phyloP scores from a whole-genome alignment of 495 filamentous ascomycete species.

The Hyaloscypha variabilis region DNA sequence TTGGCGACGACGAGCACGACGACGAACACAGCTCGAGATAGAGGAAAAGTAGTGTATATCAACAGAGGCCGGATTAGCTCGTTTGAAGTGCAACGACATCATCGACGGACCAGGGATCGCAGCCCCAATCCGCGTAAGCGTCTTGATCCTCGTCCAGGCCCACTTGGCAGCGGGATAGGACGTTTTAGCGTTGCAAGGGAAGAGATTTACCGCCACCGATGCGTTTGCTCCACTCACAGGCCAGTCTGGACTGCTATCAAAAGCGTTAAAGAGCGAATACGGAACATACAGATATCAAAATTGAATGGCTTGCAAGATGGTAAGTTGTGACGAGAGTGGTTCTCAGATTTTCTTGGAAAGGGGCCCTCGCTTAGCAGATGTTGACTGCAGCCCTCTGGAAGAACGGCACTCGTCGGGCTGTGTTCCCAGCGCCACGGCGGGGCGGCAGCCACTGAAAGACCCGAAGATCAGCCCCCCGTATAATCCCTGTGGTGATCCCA shows the following conservation, averaged over 20 bases:
- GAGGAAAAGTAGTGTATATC: conserved; percentile 3
- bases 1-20: neutral
- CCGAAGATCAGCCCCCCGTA: conserved; percentile 3
- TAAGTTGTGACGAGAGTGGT: neutral
- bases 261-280: neutral
- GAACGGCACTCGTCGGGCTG: neutral
- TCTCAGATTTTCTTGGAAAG: neutral
- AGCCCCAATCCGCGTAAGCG: conserved; percentile 11
- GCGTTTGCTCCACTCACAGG: conserved; percentile 2
- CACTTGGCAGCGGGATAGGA: too few relatives aligned
- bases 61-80: conserved; percentile 2
- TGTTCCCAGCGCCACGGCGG: neutral
- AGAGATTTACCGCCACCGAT: conserved; percentile 11
- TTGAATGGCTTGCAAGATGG: neutral
- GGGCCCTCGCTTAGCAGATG: neutral
- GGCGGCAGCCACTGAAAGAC: conserved; percentile 1
- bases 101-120: conserved; percentile 12
- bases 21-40: neutral
- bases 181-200: neutral
- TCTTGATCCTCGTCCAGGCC: neutral
- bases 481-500: conserved; percentile 13
- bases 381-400: neutral
- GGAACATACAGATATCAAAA: neutral
- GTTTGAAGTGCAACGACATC: conserved; percentile 16
- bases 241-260: neutral